Conservation (phyloP, 2,329 filamentous ascomycete genomes). For the Xylariaceae sp. region DNA sequence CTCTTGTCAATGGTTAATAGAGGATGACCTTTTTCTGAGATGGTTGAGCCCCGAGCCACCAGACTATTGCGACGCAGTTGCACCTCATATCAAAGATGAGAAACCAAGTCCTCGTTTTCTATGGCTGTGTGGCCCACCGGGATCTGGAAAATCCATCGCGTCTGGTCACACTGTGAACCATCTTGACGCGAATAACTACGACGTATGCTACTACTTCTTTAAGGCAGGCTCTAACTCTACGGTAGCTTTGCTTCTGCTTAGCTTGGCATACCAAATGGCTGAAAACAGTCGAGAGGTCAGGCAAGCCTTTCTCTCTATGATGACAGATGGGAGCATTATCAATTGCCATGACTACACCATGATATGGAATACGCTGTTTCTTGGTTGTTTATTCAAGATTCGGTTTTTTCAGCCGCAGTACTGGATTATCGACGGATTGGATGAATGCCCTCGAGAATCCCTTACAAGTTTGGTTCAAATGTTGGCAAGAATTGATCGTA, state of each 20-base stretch:
- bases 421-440: conserved; percentile 24
- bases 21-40: background rate
- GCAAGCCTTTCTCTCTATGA: conserved; percentile 16
- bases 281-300: conserved; percentile 18
- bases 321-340: conserved; percentile 12
- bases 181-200: background rate
- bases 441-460: conserved; percentile 14
- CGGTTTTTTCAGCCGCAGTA: conserved; percentile 16
- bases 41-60: background rate
- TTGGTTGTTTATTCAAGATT: conserved; percentile 18
- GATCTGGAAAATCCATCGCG: background rate
- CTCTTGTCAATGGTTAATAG: background rate
- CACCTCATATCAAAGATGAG: background rate
- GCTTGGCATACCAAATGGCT: conserved; percentile 24
- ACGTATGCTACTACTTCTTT: conserved; percentile 12
- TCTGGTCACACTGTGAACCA: background rate
- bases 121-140: background rate
- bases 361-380: conserved; percentile 22
- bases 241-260: conserved; percentile 8
- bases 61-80: background rate
- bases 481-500: conserved; percentile 2
- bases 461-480: background rate
- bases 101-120: background rate
- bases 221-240: conserved; percentile 20
- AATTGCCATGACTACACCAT: conserved; percentile 18